These are phyloP conservation scores for Coemansia sp. DNA, from an alignment of 371 early-diverging fungal genomes.

Conservation along the genomic window DNA sequence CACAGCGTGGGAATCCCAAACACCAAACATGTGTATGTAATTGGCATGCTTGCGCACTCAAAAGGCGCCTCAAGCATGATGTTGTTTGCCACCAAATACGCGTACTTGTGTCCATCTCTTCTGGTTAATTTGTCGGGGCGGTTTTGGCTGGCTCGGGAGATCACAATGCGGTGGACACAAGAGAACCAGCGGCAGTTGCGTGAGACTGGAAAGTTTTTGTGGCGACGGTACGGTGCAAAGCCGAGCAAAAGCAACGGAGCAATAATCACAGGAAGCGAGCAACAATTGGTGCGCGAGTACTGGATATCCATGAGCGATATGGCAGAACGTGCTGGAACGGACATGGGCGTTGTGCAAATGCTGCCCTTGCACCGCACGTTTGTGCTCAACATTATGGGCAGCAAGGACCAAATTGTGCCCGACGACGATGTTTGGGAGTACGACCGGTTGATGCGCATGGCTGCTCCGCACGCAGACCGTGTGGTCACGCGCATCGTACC, in stretches of 20 bases:
- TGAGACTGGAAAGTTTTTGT: slow-evolving; percentile 46
- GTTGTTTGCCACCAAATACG: slow-evolving; percentile 34
- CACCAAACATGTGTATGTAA: not conserved
- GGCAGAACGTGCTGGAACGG: slow-evolving; percentile 18
- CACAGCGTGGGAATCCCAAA: not conserved
- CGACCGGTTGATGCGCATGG: slow-evolving; percentile 38
- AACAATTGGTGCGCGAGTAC: slow-evolving; percentile 31
- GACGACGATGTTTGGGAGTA: slow-evolving; percentile 46
- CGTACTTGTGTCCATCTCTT: slow-evolving; percentile 34
- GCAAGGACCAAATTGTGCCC: slow-evolving; percentile 45
- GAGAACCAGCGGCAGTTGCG: slow-evolving; percentile 41
- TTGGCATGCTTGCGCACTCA: slow-evolving; percentile 49
- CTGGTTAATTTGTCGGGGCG: slow-evolving; percentile 50
- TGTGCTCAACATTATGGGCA: slow-evolving; percentile 52
- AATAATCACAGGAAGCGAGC: not conserved
- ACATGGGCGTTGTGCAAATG: slow-evolving; percentile 48
- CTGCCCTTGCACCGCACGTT: slow-evolving; percentile 30
- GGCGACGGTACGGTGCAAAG: slow-evolving; percentile 39
- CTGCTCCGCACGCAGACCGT: slow-evolving; percentile 4
- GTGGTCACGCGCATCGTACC: slow-evolving; percentile 28
- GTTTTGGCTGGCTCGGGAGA: slow-evolving; percentile 48
- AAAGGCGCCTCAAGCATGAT: slow-evolving; percentile 47
- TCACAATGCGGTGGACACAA: slow-evolving; percentile 42
- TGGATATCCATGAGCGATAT: slow-evolving; percentile 46
- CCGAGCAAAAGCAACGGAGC: slow-evolving; percentile 4